A percentile compares a stretch with the other conserved stretches of the same genome.
These are phyloP conservation scores for Lojkania enalia DNA, from an alignment of 2,329 filamentous ascomycete species.

Conservation along the genomic window DNA sequence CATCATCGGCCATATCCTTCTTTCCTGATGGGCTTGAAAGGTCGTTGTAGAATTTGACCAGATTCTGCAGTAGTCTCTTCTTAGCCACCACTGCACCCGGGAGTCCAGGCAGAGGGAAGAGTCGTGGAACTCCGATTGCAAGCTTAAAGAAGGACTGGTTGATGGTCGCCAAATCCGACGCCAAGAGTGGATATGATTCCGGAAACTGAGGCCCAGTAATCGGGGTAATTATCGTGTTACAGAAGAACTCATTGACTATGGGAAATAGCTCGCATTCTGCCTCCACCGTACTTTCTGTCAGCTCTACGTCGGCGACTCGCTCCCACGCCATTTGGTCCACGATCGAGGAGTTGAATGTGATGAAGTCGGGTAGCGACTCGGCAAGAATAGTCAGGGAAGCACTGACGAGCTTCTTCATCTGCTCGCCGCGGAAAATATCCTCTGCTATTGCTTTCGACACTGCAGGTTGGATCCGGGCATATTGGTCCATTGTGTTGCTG, in stretches of 20 bases:
- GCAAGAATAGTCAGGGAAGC: conserved; percentile 34
- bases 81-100: conserved; percentile 39
- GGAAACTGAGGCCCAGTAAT: conserved; percentile 57
- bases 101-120: conserved; percentile 56
- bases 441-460: conserved; percentile 37
- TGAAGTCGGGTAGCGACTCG: conserved; percentile 56
- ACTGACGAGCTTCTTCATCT: conserved; percentile 47
- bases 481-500: conserved; percentile 19
- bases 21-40: conserved; percentile 33
- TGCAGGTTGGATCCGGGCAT: conserved; percentile 34
- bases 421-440: conserved; percentile 54
- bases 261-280: conserved; percentile 52
- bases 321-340: conserved; percentile 69
- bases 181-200: conserved; percentile 46
- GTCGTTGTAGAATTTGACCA: conserved; percentile 31
- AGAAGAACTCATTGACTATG: conserved; percentile 62
- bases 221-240: conserved; percentile 53
- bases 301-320: conserved; percentile 53
- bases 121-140: conserved; percentile 59
- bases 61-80: conserved; percentile 33
- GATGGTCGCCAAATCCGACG: conserved; percentile 60
- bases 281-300: conserved; percentile 46
- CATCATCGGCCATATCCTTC: conserved; percentile 33
- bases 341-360: conserved; percentile 61
- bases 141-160: conserved; percentile 59